These are phyloP conservation scores for Aspergillus proliferans DNA, from an alignment of 2,329 filamentous ascomycete genomes.

Conservation along the genomic window DNA sequence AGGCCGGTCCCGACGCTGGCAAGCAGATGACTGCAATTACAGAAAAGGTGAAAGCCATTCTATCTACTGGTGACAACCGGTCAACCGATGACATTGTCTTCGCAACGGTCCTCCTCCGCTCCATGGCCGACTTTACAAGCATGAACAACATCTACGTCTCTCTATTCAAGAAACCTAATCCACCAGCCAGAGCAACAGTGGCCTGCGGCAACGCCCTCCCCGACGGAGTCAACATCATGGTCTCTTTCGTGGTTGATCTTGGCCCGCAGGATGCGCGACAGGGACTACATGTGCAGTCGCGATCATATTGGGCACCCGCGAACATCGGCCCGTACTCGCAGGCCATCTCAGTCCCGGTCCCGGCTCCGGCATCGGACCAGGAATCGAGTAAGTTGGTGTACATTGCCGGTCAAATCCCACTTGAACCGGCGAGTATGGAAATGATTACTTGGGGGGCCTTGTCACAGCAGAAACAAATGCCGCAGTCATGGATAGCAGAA, in stretches of 20 bases:
- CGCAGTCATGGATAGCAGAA: constrained; percentile 22
- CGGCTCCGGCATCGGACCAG: constrained; percentile 1
- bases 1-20: constrained; percentile 33
- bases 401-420: constrained; percentile 85
- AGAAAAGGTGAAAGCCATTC: constrained; percentile 19
- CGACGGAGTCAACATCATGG: constrained; percentile 53
- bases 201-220: constrained; percentile 66
- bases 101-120: constrained; percentile 62
- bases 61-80: constrained; percentile 6
- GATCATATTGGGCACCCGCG: constrained; percentile 95
- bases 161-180: constrained; percentile 71
- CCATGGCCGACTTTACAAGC: constrained; percentile 70
- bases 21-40: constrained; percentile 33
- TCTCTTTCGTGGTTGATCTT: constrained; percentile 46
- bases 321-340: constrained; percentile 98
- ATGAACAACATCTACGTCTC: constrained; percentile 71
- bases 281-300: constrained; percentile 80
- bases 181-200: constrained; percentile 77
- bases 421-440: constrained; percentile 73
- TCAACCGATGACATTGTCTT: constrained; percentile 39
- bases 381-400: constrained; percentile 46
- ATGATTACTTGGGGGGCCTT: constrained; percentile 17
- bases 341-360: constrained; percentile 51
- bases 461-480: neutral
- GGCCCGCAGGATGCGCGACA: constrained; percentile 27